phyloP scores from a whole-genome alignment of 2,329 filamentous ascomycete species.

The Juglanconis juglandina region DNA sequence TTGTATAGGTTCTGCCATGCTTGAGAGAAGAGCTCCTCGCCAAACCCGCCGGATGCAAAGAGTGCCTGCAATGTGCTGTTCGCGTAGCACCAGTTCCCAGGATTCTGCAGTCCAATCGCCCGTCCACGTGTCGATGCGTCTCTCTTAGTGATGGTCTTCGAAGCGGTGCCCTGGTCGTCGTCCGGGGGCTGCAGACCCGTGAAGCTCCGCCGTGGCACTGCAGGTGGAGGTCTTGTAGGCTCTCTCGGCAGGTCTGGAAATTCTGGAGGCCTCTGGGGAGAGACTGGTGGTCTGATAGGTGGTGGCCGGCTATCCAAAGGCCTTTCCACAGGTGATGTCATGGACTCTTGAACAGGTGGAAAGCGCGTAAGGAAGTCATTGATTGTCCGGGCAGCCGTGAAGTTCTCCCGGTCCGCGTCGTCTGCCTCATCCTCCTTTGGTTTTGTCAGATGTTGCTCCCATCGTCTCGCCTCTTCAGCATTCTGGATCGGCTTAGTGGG shows the following conservation, averaged over 20 bases:
- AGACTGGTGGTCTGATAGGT: background rate
- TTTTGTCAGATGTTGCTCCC: conserved; percentile 65
- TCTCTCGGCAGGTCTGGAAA: conserved; percentile 51
- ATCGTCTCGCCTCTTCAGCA: conserved; percentile 73
- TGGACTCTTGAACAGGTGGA: conserved; percentile 65
- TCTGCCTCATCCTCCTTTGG: conserved; percentile 12
- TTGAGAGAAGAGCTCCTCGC: conserved; percentile 57
- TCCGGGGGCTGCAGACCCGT: conserved; percentile 61
- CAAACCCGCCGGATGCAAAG: conserved; percentile 68
- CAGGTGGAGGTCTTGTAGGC: conserved; percentile 65
- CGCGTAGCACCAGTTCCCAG: conserved; percentile 83
- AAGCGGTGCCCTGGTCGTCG: conserved; percentile 37
- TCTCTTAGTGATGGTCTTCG: conserved; percentile 39
- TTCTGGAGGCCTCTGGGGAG: conserved; percentile 26
- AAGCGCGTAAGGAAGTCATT: conserved; percentile 76
- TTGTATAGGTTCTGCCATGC: conserved; percentile 62
- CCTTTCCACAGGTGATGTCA: conserved; percentile 41
- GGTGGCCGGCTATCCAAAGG: conserved; percentile 2
- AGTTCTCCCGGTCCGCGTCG: background rate
- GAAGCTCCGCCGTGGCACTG: conserved; percentile 69
- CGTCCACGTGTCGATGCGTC: conserved; percentile 40
- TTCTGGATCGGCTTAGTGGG: conserved; percentile 65
- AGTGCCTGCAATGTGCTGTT: conserved; percentile 86
- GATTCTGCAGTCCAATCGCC: conserved; percentile 74
- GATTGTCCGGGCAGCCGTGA: conserved; percentile 7